A percentile compares a stretch with the other conserved stretches of the same genome.
These are phyloP conservation scores for Pistacia atlantica DNA, from an alignment of 345 rosid genomes.

Conservation along the genomic window DNA sequence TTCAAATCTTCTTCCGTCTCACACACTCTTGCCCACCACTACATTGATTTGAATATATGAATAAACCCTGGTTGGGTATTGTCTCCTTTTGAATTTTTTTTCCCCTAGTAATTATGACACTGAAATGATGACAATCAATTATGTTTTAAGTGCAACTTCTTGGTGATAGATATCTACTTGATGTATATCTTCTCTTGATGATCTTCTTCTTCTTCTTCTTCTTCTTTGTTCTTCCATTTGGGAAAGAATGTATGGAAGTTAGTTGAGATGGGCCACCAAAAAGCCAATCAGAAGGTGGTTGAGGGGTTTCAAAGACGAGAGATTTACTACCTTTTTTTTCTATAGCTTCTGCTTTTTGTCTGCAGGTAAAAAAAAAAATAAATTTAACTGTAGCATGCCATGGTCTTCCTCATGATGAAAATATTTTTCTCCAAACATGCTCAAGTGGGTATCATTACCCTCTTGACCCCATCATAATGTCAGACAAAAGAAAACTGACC, in stretches of 20 bases:
- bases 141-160: constrained; percentile 7
- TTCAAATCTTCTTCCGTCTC: neutral
- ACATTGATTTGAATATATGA: no score
- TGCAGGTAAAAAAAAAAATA: neutral
- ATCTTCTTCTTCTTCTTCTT: neutral
- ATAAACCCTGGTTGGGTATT: neutral
- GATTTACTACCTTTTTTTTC: no score
- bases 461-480: constrained; percentile 43
- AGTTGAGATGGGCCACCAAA: constrained; percentile 30
- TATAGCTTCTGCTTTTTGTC: constrained; percentile 20
- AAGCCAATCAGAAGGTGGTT: constrained; percentile 11
- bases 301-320: neutral
- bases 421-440: constrained; percentile 29
- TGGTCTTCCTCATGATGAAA: constrained; percentile 15
- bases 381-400: constrained; percentile 13
- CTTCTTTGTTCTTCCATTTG: neutral
- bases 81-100: constrained; percentile 15
- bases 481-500: neutral
- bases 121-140: constrained; percentile 31
- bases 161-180: constrained; percentile 8
- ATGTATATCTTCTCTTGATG: no score
- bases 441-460: constrained; percentile 45
- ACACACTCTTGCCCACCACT: neutral
- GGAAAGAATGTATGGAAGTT: constrained; percentile 37
- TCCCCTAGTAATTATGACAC: constrained; percentile 28